These are phyloP conservation scores for Keithomyces neogunnii DNA, from an alignment of 2,329 filamentous ascomycete genomes.

Conservation along the genomic window DNA sequence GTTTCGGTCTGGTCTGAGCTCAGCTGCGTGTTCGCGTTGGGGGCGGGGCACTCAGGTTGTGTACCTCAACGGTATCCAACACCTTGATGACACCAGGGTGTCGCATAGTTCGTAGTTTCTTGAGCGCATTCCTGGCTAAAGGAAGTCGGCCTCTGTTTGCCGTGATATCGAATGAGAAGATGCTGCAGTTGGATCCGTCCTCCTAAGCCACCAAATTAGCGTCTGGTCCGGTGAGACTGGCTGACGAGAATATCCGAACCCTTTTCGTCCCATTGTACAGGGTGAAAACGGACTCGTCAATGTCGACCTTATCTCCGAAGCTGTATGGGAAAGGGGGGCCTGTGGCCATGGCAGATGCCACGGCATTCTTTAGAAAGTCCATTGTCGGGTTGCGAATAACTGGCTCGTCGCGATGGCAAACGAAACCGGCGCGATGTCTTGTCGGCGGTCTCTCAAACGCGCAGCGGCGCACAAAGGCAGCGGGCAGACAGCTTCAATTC, in stretches of 20 bases:
- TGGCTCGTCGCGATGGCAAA: too few relatives aligned
- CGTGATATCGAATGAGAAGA: slow-evolving; percentile 88
- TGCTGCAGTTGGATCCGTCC: slow-evolving; percentile 88
- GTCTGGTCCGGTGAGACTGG: not conserved
- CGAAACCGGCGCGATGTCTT: not conserved
- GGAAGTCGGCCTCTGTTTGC: slow-evolving; percentile 74
- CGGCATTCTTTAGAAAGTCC: slow-evolving; percentile 97
- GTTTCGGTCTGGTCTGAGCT: slow-evolving; percentile 64
- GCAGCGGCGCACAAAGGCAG: not conserved
- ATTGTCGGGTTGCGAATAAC: slow-evolving; percentile 38
- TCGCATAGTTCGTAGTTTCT: slow-evolving; percentile 85
- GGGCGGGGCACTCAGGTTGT: not conserved
- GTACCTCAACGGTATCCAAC: slow-evolving; percentile 84
- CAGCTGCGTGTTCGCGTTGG: slow-evolving; percentile 11
- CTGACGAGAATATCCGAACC: slow-evolving; percentile 33
- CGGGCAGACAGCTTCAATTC: not conserved
- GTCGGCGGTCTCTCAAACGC: not conserved
- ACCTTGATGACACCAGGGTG: slow-evolving; percentile 95
- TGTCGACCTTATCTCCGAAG: slow-evolving; percentile 86
- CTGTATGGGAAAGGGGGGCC: slow-evolving; percentile 87
- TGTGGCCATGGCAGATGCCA: slow-evolving; percentile 93
- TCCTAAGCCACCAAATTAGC: slow-evolving; percentile 48
- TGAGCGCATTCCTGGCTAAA: slow-evolving; percentile 85
- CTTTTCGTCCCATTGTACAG: slow-evolving; percentile 88
- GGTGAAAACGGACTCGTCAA: slow-evolving; percentile 94